Evolutionary conservation across 129 eudicot genomes (phyloP).

Genomic region (Artemisia tridentata): DNA sequence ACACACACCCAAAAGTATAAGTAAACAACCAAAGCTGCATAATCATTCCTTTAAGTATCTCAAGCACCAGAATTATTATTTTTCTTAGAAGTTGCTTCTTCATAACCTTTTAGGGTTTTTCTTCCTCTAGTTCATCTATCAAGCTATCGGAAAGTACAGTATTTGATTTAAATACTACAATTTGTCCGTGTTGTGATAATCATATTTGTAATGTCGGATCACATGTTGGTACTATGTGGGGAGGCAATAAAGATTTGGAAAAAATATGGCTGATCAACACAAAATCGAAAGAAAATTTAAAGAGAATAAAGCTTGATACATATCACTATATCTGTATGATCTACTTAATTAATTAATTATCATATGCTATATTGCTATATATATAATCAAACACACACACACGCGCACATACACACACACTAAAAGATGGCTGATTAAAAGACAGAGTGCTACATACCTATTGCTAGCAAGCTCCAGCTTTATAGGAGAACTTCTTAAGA

Average conservation of each 20-base stretch:
- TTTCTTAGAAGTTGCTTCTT: no score
- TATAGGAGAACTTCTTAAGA: slow-evolving; percentile 19
- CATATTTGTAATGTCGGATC: no score
- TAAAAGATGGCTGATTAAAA: slow-evolving; percentile 7
- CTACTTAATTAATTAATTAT: neutral
- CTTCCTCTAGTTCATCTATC: no score
- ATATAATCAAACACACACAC: slow-evolving; percentile 1
- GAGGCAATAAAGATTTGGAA: no score
- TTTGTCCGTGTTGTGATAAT: no score
- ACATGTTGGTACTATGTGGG: no score
- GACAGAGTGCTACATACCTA: slow-evolving; percentile 23
- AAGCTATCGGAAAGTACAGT: no score
- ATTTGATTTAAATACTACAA: no score
- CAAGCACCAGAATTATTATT: no score
- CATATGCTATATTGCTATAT: neutral
- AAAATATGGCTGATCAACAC: no score
- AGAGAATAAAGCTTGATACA: neutral
- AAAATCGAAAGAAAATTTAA: no score
- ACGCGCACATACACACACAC: neutral
- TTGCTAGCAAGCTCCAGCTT: slow-evolving; percentile 30
- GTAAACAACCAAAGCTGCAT: slow-evolving; percentile 10
- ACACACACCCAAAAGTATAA: neutral
- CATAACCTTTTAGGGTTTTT: no score
- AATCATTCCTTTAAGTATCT: neutral
- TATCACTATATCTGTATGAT: neutral